Evolutionary conservation across 2,329 filamentous ascomycete genomes (phyloP).

Genomic region (Stylonectria norvegica): DNA sequence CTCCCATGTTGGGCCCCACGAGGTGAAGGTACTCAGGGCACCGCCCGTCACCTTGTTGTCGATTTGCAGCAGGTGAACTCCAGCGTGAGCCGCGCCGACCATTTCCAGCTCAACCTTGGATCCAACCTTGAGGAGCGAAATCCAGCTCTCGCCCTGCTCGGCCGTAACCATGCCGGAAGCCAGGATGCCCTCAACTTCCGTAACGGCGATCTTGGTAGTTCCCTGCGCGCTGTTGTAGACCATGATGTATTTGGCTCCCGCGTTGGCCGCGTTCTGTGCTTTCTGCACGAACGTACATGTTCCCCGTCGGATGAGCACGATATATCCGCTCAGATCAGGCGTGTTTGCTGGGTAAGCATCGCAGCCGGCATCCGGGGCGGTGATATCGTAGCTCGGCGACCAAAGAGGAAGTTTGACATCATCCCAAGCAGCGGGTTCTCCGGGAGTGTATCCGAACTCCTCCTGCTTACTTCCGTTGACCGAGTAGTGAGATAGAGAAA

Average conservation of each 20-base stretch:
- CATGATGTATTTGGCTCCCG: conserved; percentile 59
- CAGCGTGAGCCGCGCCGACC: conserved; percentile 37
- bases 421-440: conserved; percentile 41
- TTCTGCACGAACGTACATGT: conserved; percentile 55
- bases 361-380: conserved; percentile 50
- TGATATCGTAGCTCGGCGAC: conserved; percentile 47
- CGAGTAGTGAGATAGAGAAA: conserved; percentile 41
- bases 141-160: conserved; percentile 42
- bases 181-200: conserved; percentile 29
- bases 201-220: conserved; percentile 34
- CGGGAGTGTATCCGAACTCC: conserved; percentile 43
- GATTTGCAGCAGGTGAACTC: conserved; percentile 31
- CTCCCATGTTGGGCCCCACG: conserved; percentile 61
- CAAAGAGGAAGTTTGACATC: conserved; percentile 48
- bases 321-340: conserved; percentile 53
- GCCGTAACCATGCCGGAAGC: conserved; percentile 42
- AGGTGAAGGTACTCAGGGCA: conserved; percentile 50
- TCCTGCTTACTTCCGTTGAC: conserved; percentile 33
- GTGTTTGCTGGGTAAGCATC: conserved; percentile 48
- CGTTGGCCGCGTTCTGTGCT: conserved; percentile 47
- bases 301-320: conserved; percentile 60
- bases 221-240: conserved; percentile 54
- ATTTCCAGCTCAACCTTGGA: conserved; percentile 44
- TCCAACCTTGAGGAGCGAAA: conserved; percentile 41
- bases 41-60: conserved; percentile 47